Evolutionary conservation across 2,329 filamentous ascomycete species (phyloP), one percentile per base, ranked within the genome.

Genomic region (Fusarium avenaceum): DNA sequence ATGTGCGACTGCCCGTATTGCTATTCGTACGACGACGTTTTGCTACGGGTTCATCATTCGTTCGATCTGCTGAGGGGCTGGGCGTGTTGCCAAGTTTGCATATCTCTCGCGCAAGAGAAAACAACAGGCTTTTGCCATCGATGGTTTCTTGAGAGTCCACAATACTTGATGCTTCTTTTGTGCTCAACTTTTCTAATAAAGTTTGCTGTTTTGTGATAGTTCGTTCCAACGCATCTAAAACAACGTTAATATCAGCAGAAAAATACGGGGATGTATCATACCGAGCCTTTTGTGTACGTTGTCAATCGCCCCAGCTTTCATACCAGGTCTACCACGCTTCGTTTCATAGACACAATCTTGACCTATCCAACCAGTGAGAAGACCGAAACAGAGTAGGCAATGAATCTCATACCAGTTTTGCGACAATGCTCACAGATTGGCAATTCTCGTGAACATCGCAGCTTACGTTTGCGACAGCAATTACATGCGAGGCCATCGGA

Each of bases 281-380:
- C 39, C 74, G 22, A 80, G 66, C 59, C 79, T 70, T 53, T 73
- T 66, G 49, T 78, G 78, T 22, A 80, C 58, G 33, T 72, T 76
- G 35, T 80, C 78, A 24, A 81, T 72, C 2, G 77, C 79, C 2
- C 79, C 79, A 11, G 71, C 65, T 60, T 79, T 80, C 56, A 81
- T 73, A 4, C 79, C 78, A 6, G 80, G 79, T 56, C 78, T 80
- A 4, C 67, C 70, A 32, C 73, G 72, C 58, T 76, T 78, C 3
- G 68, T 46, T 28, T 65, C 58, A 15, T 63, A 63, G 3, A 65
- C 38, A 5, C 62, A 65, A 13, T 63, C 58, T 39, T 22, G 39
- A 24, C 24, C 24, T 24, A 24, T 24, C 24, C 24, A 24, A 22
- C 5, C 24, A 24, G 24, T 24, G 7, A 24, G 24, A 24, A 24